Evolutionary conservation across 2,329 filamentous ascomycete species (phyloP).

Genomic region (Knoxdaviesia capensis): DNA sequence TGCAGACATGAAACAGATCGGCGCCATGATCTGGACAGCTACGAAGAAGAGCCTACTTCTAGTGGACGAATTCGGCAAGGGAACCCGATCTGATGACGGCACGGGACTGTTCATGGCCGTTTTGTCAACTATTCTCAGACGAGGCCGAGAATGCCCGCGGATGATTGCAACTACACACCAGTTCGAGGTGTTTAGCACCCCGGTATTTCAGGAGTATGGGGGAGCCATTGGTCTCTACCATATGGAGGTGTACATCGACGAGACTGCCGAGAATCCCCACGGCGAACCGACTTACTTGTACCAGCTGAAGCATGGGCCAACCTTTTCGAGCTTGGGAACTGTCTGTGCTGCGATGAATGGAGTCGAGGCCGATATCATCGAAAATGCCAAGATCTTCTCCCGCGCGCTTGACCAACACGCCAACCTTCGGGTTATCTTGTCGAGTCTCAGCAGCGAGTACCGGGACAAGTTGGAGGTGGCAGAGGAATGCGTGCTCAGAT

Average conservation of each 20-base stretch:
- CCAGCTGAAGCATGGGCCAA: slow-evolving; percentile 45
- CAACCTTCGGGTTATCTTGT: too few species aligned
- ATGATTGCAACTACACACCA: slow-evolving; percentile 43
- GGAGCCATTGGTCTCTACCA: slow-evolving; percentile 38
- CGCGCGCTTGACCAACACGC: too few species aligned
- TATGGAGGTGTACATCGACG: slow-evolving; percentile 49
- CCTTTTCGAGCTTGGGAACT: slow-evolving; percentile 65
- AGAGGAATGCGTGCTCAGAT: slow-evolving; percentile 15
- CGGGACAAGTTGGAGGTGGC: slow-evolving; percentile 46
- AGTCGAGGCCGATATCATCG: slow-evolving; percentile 49
- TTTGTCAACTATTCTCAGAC: slow-evolving; percentile 18
- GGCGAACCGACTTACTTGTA: slow-evolving; percentile 60
- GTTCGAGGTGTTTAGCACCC: slow-evolving; percentile 52
- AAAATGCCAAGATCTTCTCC: slow-evolving; percentile 9
- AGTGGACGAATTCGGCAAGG: slow-evolving; percentile 79
- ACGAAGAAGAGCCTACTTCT: slow-evolving; percentile 63
- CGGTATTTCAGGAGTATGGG: slow-evolving; percentile 26
- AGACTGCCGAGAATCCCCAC: slow-evolving; percentile 24
- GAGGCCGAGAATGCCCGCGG: slow-evolving; percentile 27
- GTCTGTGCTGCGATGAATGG: slow-evolving; percentile 77
- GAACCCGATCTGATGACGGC: slow-evolving; percentile 36
- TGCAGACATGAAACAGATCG: slow-evolving; percentile 74
- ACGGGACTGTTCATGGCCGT: slow-evolving; percentile 34
- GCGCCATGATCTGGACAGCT: slow-evolving; percentile 52
- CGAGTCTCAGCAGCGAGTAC: slow-evolving; percentile 14